A percentile compares a stretch with the other conserved stretches of the same genome.
These are phyloP conservation scores for Erysimum cheiri DNA, from an alignment of 441 rosid species.

Conservation along the genomic window DNA sequence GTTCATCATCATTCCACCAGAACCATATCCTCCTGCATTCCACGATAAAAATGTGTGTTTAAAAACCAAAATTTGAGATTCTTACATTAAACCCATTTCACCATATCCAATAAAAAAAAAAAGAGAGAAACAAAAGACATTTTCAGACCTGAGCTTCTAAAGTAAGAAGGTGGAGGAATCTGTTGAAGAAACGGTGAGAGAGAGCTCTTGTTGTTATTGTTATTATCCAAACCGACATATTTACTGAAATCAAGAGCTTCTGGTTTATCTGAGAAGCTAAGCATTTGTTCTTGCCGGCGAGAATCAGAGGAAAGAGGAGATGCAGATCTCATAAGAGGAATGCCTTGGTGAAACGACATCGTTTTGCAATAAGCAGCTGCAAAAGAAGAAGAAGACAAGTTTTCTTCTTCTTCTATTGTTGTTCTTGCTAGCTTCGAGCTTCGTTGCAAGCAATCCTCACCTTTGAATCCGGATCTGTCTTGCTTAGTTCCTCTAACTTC, in stretches of 20 bases:
- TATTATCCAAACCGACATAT: constrained; percentile 46
- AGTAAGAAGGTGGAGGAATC: constrained; percentile 47
- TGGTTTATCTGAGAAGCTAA: constrained; percentile 65
- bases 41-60: constrained; percentile 4
- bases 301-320: constrained; percentile 45
- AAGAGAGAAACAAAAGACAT: neutral
- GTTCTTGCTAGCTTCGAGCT: constrained; percentile 51
- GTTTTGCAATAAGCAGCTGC: constrained; percentile 40
- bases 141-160: constrained; percentile 55
- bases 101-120: neutral
- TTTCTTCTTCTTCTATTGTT: constrained; percentile 36
- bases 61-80: constrained; percentile 10
- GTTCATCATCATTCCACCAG: constrained; percentile 57
- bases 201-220: constrained; percentile 34
- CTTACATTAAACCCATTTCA: constrained; percentile 25
- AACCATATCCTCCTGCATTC: constrained; percentile 53
- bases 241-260: constrained; percentile 49
- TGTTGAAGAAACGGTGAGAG: constrained; percentile 48
- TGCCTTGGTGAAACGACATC: constrained; percentile 56
- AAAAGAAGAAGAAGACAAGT: constrained; percentile 33
- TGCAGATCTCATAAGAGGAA: constrained; percentile 62
- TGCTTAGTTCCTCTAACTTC: constrained; percentile 56
- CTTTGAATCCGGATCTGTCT: constrained; percentile 54
- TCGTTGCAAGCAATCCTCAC: constrained; percentile 57
- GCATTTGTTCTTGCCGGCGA: constrained; percentile 62